Base-by-base conservation (phyloP, 139 green algal species). In the Pseudopediastrum boryanum region DNA sequence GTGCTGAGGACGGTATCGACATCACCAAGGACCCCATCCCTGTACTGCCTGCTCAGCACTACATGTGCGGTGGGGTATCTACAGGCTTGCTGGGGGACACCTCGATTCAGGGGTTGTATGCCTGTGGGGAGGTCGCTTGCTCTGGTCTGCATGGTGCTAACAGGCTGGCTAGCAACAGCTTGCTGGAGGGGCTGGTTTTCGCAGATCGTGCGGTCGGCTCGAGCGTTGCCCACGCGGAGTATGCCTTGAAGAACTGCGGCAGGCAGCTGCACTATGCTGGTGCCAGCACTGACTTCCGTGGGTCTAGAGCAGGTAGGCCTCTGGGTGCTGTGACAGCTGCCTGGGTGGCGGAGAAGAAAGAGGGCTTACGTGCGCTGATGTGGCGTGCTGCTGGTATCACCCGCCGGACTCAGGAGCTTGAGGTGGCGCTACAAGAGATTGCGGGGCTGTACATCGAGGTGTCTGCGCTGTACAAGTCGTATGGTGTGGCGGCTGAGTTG, bases 141-240 rank as follows among this genome's bases (percentile, higher is more conserved):
- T 95, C 89, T 13, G 95, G 96, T 9, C 85, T 99, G 83, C 96
- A 99, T 75, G 96, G 96, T 23, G 96, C 96, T 67, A 99, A 99
- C 80, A 86, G 96, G 19, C 89, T 99, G 58, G 96, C 96, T 19
- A 94, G 84, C 67, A 99, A 99, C 87, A 98, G 92, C 0, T 88
- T 99, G 71, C 86, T 99, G 59, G 96, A 99, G 84, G 95, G 93
- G 25, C 87, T 99, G 42, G 96, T 99, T 29, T 99, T 99, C 90
- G 94, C 84, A 4, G 87, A 92, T 70, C 85, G 94, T 0, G 95
- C 96, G 8, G 95, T 91, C 12, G 80, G 87, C 21, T 84, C 94
- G 1, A 92, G 88, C 25, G 89, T 95, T 0, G 88, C 85, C 3
- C 91, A 99, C 68, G 90, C 88, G 3, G 89, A 94, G 80, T 80